Evolutionary conservation across 2,329 filamentous ascomycete genomes (phyloP), one percentile per base, ranked within the genome.

Genomic region (Aulographum hederae): DNA sequence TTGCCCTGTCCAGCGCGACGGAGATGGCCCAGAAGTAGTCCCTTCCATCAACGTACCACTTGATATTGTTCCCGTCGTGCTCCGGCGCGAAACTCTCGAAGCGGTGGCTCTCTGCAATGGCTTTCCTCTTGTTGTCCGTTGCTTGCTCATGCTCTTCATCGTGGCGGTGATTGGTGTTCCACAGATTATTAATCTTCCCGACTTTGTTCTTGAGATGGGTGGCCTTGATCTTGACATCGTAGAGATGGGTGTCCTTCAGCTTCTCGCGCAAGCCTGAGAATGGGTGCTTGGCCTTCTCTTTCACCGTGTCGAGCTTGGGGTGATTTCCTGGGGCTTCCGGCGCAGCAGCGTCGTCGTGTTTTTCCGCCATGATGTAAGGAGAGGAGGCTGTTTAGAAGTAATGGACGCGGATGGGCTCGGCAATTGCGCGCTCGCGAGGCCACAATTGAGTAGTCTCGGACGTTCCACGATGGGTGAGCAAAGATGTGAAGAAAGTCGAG

Each of bases 21-120:
- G 84, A 91, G 8, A 98, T 84, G 13, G 89, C 77, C 52, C 84
- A 93, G 52, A 89, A 91, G 54, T 98, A 98, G 56, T 95, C 79
- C 38, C 84, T 67, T 3, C 84, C 89, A 49, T 95, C 89, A 8
- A 95, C 81, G 54, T 94, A 95, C 85, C 86, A 98, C 59, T 95
- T 95, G 49, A 89, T 65, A 35, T 78, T 64, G 52, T 95, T 94
- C 18, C 75, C 78, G 8, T 86, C 73, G 27, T 76, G 73, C 49
- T 86, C 76, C 0, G 86, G 86, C 23, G 91, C 91, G 55, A 79
- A 98, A 3, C 81, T 92, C n/a, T 78, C 52, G 58, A 84, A 95
- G 26, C 86, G 74, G 48, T 95, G 74, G 11, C 69, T 65, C 35
- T 86, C 69, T 41, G 67, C 65, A 31, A 89, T 76, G 12, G 58